These are phyloP conservation scores for Fusarium tanahbumbuense DNA, from an alignment of 2,329 filamentous ascomycete genomes.

Conservation along the genomic window DNA sequence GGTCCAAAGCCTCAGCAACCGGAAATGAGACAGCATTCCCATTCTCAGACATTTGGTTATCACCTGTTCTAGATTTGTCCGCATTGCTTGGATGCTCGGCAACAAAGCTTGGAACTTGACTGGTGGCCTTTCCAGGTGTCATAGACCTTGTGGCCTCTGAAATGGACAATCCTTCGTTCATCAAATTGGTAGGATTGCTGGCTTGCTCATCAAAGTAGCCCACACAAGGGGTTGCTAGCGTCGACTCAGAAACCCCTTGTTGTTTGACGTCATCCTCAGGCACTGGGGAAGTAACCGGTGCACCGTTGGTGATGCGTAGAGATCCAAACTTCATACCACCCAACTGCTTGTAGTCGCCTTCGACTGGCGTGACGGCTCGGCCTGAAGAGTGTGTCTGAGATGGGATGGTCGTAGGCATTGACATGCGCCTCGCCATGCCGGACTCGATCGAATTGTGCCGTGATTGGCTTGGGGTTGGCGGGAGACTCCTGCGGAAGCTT, in stretches of 20 bases:
- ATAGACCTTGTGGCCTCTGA: slow-evolving; percentile 3
- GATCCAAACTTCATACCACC: slow-evolving; percentile 73
- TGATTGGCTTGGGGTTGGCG: slow-evolving; percentile 53
- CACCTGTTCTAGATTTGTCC: slow-evolving; percentile 31
- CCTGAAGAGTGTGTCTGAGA: slow-evolving; percentile 33
- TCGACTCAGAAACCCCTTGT: slow-evolving; percentile 18
- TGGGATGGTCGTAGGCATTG: slow-evolving; percentile 48
- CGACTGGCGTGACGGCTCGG: slow-evolving; percentile 57
- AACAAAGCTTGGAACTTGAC: slow-evolving; percentile 9
- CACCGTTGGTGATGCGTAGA: slow-evolving; percentile 71
- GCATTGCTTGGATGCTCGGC: slow-evolving; percentile 13
- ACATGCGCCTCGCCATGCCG: slow-evolving; percentile 49
- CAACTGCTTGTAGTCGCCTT: slow-evolving; percentile 68
- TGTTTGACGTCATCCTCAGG: slow-evolving; percentile 32
- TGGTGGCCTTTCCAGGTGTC: slow-evolving; percentile 5
- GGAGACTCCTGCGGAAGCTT: slow-evolving; percentile 54
- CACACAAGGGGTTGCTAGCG: not conserved
- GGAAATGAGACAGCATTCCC: slow-evolving; percentile 51
- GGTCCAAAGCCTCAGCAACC: slow-evolving; percentile 52
- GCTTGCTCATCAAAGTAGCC: slow-evolving; percentile 25
- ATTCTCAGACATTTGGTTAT: slow-evolving; percentile 35
- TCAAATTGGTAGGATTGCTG: slow-evolving; percentile 10
- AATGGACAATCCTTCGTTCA: not conserved
- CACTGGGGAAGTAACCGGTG: slow-evolving; percentile 60
- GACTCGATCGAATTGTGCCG: slow-evolving; percentile 56